phyloP scores from a whole-genome alignment of 257 asterid genomes.

The Solanum ahanhuiri region DNA sequence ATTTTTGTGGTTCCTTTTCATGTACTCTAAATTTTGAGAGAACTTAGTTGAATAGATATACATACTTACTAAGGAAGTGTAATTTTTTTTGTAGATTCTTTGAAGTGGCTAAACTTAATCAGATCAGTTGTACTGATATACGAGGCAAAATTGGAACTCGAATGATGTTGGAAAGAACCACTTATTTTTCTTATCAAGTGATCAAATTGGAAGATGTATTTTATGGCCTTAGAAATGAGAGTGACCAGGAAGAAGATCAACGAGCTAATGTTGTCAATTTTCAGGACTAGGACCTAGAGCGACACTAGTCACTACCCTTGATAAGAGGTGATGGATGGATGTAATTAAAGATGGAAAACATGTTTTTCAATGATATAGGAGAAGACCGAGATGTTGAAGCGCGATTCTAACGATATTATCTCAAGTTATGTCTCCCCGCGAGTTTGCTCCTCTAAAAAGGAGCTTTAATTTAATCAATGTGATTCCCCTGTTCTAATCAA shows the following conservation, averaged over 20 bases:
- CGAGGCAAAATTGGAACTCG: slow-evolving; percentile 25
- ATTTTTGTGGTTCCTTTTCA: neutral
- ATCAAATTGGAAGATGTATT: slow-evolving; percentile 4
- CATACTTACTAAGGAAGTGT: neutral
- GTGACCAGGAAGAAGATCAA: neutral
- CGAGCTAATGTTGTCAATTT: neutral
- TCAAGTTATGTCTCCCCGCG: too few relatives aligned
- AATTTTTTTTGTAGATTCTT: slow-evolving; percentile 29
- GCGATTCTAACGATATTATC: too few relatives aligned
- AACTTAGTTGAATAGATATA: neutral
- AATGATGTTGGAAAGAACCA: neutral
- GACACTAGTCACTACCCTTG: neutral
- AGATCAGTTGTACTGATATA: slow-evolving; percentile 44
- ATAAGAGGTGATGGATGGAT: slow-evolving; percentile 5
- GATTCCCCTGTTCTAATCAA: too few relatives aligned
- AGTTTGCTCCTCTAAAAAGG: too few relatives aligned
- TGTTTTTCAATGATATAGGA: neutral
- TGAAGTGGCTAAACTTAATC: slow-evolving; percentile 45
- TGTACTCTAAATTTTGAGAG: neutral
- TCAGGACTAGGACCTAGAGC: neutral
- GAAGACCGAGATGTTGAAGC: slow-evolving; percentile 12
- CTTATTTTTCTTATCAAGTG: slow-evolving; percentile 46
- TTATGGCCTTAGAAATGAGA: slow-evolving; percentile 9
- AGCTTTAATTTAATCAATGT: too few relatives aligned
- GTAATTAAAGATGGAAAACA: neutral